Evolutionary conservation across 495 filamentous ascomycete genomes (phyloP).

Genomic region (Cryomyces minteri): DNA sequence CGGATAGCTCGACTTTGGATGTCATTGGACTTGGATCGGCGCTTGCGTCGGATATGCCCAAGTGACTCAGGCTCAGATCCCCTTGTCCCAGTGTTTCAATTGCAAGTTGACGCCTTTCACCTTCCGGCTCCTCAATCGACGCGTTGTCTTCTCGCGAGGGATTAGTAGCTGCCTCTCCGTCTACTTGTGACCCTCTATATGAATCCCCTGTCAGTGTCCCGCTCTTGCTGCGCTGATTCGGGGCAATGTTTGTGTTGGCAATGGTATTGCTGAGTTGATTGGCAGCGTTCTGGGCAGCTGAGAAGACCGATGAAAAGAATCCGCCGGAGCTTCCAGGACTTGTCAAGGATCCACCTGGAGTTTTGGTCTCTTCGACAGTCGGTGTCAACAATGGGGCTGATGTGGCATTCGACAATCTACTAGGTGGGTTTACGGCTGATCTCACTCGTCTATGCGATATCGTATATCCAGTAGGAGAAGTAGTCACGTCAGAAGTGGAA

Average conservation of each 20-base stretch:
- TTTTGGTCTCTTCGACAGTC: slow-evolving; percentile 41
- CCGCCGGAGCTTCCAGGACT: slow-evolving; percentile 33
- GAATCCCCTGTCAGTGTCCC: slow-evolving; percentile 16
- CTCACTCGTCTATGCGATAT: slow-evolving; percentile 52
- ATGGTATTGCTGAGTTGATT: slow-evolving; percentile 67
- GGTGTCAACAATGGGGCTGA: slow-evolving; percentile 52
- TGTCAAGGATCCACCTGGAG: slow-evolving; percentile 23
- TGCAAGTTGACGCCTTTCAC: slow-evolving; percentile 33
- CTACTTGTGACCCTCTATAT: slow-evolving; percentile 17
- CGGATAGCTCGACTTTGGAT: slow-evolving; percentile 25
- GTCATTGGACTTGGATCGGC: slow-evolving; percentile 25
- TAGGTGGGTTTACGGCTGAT: slow-evolving; percentile 55
- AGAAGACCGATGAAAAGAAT: slow-evolving; percentile 88
- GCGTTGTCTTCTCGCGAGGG: slow-evolving; percentile 1
- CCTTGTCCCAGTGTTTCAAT: slow-evolving; percentile 82
- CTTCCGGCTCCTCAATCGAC: slow-evolving; percentile 6
- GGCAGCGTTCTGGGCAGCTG: slow-evolving; percentile 88
- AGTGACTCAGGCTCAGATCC: slow-evolving; percentile 68
- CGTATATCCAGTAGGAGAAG: slow-evolving; percentile 45
- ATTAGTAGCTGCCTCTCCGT: slow-evolving; percentile 7
- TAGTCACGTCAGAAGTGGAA: slow-evolving; percentile 22
- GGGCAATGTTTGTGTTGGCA: slow-evolving; percentile 33
- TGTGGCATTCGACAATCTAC: slow-evolving; percentile 72
- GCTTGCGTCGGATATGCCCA: slow-evolving; percentile 43
- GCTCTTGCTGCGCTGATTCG: slow-evolving; percentile 16